Evolutionary conservation across 1,284 basidiomycete species (phyloP).

Genomic region (Fomitopsis schrenkii): DNA sequence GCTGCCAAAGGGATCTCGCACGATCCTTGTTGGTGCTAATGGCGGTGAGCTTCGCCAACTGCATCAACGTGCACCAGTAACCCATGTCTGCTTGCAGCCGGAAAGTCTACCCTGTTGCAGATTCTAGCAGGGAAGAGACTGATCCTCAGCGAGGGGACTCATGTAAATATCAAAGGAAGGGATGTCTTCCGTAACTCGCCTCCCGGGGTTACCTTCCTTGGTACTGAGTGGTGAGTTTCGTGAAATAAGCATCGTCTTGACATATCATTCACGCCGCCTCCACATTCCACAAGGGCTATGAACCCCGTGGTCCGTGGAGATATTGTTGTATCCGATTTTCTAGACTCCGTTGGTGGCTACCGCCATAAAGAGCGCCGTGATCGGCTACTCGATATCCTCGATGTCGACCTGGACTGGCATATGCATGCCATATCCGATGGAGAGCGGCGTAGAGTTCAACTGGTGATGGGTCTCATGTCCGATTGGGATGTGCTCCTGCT

Average conservation of each 20-base stretch:
- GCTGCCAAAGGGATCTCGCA: conserved; percentile 73
- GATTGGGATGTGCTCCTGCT: conserved; percentile 93
- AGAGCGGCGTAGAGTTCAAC: conserved; percentile 90
- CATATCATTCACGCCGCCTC: neutral
- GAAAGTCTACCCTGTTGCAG: conserved; percentile 94
- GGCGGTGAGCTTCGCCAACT: conserved; percentile 54
- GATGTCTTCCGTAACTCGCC: conserved; percentile 83
- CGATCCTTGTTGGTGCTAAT: conserved; percentile 87
- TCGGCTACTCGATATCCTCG: conserved; percentile 83
- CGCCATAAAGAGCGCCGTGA: conserved; percentile 89
- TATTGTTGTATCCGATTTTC: conserved; percentile 85
- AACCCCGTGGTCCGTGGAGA: conserved; percentile 95
- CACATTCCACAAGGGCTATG: conserved; percentile 66
- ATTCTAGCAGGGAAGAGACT: conserved; percentile 93
- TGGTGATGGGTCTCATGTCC: conserved; percentile 96
- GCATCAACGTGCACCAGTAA: neutral
- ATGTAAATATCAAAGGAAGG: conserved; percentile 69
- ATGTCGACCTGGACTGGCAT: conserved; percentile 92
- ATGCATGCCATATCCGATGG: conserved; percentile 96
- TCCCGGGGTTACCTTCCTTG: conserved; percentile 83
- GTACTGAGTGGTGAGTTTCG: conserved; percentile 76
- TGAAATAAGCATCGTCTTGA: neutral
- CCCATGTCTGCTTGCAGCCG: conserved; percentile 45
- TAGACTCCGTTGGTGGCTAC: conserved; percentile 95
- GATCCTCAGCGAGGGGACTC: conserved; percentile 53